Conservation (phyloP, 1,139 yeast genomes). For the Blastobotrys apis region DNA sequence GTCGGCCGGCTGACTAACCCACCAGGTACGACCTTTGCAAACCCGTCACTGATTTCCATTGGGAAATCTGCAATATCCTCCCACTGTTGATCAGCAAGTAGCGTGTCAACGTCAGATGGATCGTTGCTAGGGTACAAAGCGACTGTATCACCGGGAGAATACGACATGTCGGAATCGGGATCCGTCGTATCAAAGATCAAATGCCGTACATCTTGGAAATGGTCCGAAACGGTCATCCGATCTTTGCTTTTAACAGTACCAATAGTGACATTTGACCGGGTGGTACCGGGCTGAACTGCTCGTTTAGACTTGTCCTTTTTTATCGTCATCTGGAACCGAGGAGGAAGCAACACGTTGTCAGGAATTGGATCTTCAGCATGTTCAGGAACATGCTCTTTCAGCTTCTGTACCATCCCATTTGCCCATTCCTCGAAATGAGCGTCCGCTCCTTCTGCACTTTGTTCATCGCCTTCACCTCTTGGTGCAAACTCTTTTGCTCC, state of each 20-base stretch:
- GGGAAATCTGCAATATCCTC: constrained; percentile 56
- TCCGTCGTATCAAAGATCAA: constrained; percentile 42
- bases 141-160: constrained; percentile 75
- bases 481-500: constrained; percentile 72
- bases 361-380: constrained; percentile 32
- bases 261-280: constrained; percentile 20
- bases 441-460: constrained; percentile 73
- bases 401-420: constrained; percentile 43
- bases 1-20: constrained; percentile 60
- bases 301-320: not conserved
- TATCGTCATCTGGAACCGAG: constrained; percentile 36
- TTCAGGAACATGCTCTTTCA: constrained; percentile 31
- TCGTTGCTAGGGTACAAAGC: constrained; percentile 74
- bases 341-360: constrained; percentile 44
- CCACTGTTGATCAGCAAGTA: constrained; percentile 76
- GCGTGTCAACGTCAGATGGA: constrained; percentile 54
- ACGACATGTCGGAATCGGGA: constrained; percentile 32
- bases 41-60: constrained; percentile 31
- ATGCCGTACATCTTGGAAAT: constrained; percentile 87
- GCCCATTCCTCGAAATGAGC: constrained; percentile 77
- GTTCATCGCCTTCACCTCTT: constrained; percentile 89
- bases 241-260: constrained; percentile 49
- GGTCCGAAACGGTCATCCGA: constrained; percentile 63
- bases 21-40: constrained; percentile 42
- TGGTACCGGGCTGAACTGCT: not conserved